Percentiles rank a stretch among this genome's conserved stretches.
Evolutionary conservation across 2,329 filamentous ascomycete genomes (phyloP).

Genomic region (Dendrostoma leiphaemia): DNA sequence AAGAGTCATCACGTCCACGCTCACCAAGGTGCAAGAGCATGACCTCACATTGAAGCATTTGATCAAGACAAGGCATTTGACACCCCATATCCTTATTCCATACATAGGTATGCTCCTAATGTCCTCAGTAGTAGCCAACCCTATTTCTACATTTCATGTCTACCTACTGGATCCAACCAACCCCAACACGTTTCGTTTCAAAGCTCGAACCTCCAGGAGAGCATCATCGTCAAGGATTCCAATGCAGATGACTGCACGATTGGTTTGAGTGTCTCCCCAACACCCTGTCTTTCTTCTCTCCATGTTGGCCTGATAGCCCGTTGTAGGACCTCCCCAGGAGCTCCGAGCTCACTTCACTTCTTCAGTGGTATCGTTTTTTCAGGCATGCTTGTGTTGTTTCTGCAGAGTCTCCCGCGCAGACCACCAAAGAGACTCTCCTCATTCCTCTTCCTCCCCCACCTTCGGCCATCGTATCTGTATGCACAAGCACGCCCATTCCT

Average conservation of each 20-base stretch:
- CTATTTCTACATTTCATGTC: background rate
- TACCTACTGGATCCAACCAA: background rate
- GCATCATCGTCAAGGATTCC: background rate
- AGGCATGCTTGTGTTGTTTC: no score
- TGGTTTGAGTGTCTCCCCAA: background rate
- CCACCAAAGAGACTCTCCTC: background rate
- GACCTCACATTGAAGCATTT: background rate
- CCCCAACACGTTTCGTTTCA: background rate
- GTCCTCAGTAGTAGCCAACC: background rate
- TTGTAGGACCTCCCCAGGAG: conserved; percentile 15
- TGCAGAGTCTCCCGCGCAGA: no score
- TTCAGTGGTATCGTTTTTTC: background rate
- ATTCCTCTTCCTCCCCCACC: no score
- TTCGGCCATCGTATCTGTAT: no score
- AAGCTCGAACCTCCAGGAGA: background rate
- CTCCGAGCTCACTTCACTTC: background rate
- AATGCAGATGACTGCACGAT: background rate
- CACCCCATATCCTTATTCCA: background rate
- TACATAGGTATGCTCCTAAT: background rate
- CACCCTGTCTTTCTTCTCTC: background rate
- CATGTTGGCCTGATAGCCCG: background rate
- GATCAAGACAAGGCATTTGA: background rate
- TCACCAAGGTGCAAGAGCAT: background rate
- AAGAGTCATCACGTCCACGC: background rate
- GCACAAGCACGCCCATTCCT: no score